A percentile compares a stretch with the other conserved stretches of the same genome.
Conservation (phyloP, 2,329 filamentous ascomycete species). For the Xylogone sp. region DNA sequence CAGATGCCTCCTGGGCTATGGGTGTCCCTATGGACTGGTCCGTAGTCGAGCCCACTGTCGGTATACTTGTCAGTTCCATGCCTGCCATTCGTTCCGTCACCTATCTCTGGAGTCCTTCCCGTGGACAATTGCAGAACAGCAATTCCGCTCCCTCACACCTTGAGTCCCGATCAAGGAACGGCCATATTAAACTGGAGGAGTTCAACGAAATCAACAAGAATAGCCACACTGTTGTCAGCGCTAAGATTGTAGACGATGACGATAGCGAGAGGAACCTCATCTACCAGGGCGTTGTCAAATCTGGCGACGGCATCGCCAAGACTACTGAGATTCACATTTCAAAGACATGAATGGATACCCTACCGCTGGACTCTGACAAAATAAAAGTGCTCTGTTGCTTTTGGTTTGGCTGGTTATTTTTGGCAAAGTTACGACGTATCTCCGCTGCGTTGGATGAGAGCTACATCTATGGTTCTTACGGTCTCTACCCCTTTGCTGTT, state of each 20-base stretch:
- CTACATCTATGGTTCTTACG: too few relatives aligned
- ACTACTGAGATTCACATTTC: neutral
- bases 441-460: too few relatives aligned
- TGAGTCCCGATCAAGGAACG: neutral
- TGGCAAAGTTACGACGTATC: too few relatives aligned
- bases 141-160: neutral
- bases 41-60: constrained; percentile 37
- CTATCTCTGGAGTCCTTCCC: neutral
- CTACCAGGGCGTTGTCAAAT: neutral
- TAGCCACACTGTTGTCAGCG: neutral
- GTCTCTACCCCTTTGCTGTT: too few relatives aligned
- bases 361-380: too few relatives aligned
- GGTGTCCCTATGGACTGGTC: constrained; percentile 41
- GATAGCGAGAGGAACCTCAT: neutral
- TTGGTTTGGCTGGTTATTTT: too few relatives aligned
- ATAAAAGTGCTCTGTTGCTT: too few relatives aligned
- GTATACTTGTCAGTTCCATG: constrained; percentile 37
- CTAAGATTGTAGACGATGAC: neutral
- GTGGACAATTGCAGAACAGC: neutral
- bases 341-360: neutral
- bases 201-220: neutral
- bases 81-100: constrained; percentile 15
- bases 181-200: neutral
- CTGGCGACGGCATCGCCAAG: neutral
- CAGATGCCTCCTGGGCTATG: constrained; percentile 32